phyloP scores from a whole-genome alignment of 2,329 filamentous ascomycete species.

The Calonectria pteridis region DNA sequence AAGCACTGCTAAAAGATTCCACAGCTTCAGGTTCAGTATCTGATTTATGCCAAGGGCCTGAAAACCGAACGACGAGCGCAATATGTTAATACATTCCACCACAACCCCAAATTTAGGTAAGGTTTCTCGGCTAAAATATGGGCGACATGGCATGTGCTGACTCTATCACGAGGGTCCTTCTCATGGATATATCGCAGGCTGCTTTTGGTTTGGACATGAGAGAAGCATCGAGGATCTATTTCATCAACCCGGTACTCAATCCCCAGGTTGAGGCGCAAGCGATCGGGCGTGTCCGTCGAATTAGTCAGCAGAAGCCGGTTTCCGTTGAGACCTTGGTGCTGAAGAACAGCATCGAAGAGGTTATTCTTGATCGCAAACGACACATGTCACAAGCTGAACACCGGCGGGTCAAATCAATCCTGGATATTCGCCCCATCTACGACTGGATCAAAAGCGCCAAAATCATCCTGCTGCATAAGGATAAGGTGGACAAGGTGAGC shows the following conservation, averaged over 20 bases:
- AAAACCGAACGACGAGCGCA: constrained; percentile 73
- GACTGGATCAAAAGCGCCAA: constrained; percentile 69
- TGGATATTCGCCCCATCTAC: constrained; percentile 69
- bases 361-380: constrained; percentile 79
- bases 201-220: constrained; percentile 90
- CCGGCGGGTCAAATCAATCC: constrained; percentile 65
- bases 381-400: constrained; percentile 80
- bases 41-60: constrained; percentile 77
- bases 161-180: constrained; percentile 71
- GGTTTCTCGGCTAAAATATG: neutral
- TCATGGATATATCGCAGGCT: constrained; percentile 93
- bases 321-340: constrained; percentile 89
- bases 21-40: constrained; percentile 68
- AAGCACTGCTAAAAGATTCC: constrained; percentile 20
- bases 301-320: constrained; percentile 84
- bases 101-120: constrained; percentile 71
- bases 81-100: constrained; percentile 85
- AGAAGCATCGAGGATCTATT: constrained; percentile 87
- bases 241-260: constrained; percentile 88
- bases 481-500: constrained; percentile 49
- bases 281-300: constrained; percentile 88
- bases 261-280: constrained; percentile 90
- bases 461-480: constrained; percentile 54
- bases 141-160: constrained; percentile 9
- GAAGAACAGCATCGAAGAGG: constrained; percentile 84